Evolutionary conservation across 2,329 filamentous ascomycete genomes (phyloP), one percentile per base, ranked within the genome.

Genomic region (Fusarium palustre): DNA sequence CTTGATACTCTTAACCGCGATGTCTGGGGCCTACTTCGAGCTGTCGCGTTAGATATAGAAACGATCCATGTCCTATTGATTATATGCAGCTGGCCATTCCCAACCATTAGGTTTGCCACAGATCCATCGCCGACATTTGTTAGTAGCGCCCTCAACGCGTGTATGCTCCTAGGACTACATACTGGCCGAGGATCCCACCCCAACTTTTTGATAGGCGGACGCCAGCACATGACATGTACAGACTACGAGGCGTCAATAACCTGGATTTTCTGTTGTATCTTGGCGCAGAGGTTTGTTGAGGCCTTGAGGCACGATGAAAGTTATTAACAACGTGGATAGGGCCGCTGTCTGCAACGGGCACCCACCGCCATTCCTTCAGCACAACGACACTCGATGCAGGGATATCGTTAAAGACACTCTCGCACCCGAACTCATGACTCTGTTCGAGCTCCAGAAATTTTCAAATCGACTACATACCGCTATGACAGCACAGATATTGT

Each of bases 161-260:
- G 81, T 31, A 78, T 85, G 58, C 75, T 84, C 20, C 76, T 86
- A 5, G 86, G 86, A 1, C 76, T 87, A 24, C 85, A 88, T 60
- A 86, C 83, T 0, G 85, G 85, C 7, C 81, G 80, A 12, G 86
- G 85, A n/a, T 79, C 79, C 1, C 81, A 87, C 54, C 80, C 81
- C 0, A 83, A 85, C 64, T 85, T 85, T 55, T 79, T 79, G 41
- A 79, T 84, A 15, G 82, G 83, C 1, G 75, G 79, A 10, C 81
- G 81, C 22, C 80, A 82, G 55, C 79, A 81, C 25, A 79, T 81
- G 47, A 79, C 77, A 3, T 80, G 82, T 42, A 83, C 83, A 0
- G 82, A 87, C 54, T 83, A 87, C 58, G 85, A 87, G 59, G 85
- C 85, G 4, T 79, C 81, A 1, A 83, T 79, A 47, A 86, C 85